A percentile compares a stretch with the other conserved stretches of the same genome.
phyloP scores from a whole-genome alignment of 2,329 filamentous ascomycete species.

The Truncatella angustata region DNA sequence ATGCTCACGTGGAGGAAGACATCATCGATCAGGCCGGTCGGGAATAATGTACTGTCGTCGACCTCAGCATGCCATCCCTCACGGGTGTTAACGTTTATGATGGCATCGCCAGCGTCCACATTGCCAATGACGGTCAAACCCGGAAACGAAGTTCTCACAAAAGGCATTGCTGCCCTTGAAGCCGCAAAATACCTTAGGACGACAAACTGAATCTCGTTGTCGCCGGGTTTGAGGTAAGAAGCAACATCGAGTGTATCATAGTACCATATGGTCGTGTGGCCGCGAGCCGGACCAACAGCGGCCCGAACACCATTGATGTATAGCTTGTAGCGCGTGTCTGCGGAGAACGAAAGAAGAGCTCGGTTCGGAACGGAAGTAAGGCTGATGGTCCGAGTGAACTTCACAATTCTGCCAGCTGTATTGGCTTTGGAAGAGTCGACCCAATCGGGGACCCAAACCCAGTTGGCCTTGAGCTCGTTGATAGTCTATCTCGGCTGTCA shows the following conservation, averaged over 20 bases:
- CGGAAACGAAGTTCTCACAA: slow-evolving; percentile 4
- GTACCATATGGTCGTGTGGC: slow-evolving; percentile 3
- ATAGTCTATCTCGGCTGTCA: background rate
- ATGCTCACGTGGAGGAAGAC: slow-evolving; percentile 1
- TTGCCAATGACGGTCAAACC: slow-evolving; percentile 4
- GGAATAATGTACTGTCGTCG: background rate
- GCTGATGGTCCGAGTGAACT: background rate
- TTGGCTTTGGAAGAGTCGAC: background rate
- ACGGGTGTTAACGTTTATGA: background rate
- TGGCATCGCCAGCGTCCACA: background rate
- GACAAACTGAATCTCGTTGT: background rate
- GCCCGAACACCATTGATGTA: slow-evolving; percentile 3
- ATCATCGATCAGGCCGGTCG: slow-evolving; percentile 2
- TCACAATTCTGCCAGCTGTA: slow-evolving; percentile 4
- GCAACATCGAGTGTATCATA: slow-evolving; percentile 4
- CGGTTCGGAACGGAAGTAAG: background rate
- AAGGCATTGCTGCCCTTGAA: slow-evolving; percentile 2
- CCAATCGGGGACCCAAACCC: slow-evolving; percentile 8
- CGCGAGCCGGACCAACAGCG: slow-evolving; percentile 4
- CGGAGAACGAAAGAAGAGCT: slow-evolving; percentile 3
- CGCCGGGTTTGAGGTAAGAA: background rate
- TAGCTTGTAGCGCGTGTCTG: slow-evolving; percentile 4
- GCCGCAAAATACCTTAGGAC: slow-evolving; percentile 5
- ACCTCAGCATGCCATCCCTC: slow-evolving; percentile 1
- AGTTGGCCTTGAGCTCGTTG: slow-evolving; percentile 8